These are phyloP conservation scores for Herpetospermum pedunculosum DNA, from an alignment of 306 rosid genomes.

Conservation along the genomic window DNA sequence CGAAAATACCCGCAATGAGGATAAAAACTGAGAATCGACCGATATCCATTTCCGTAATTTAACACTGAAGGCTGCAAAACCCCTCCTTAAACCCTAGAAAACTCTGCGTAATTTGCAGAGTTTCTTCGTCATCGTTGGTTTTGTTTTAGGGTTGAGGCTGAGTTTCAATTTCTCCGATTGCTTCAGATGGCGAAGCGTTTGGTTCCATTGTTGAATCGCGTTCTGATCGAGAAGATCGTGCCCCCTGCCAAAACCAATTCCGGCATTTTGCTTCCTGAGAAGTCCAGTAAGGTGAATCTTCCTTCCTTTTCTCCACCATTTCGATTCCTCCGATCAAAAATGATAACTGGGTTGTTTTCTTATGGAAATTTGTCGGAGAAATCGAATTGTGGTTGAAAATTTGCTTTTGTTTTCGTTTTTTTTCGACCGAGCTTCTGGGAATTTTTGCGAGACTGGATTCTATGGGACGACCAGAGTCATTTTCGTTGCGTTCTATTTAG, in stretches of 20 bases:
- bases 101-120: not conserved
- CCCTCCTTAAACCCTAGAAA: slow-evolving; percentile 4
- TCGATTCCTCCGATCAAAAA: not conserved
- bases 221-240: slow-evolving; percentile 56
- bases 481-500: not conserved
- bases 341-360: not conserved
- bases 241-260: slow-evolving; percentile 55
- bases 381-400: not conserved
- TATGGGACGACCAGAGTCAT: not conserved
- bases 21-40: not conserved
- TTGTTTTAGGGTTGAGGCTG: not conserved
- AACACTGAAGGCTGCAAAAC: not conserved
- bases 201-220: slow-evolving; percentile 61
- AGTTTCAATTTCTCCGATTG: not conserved
- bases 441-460: not conserved
- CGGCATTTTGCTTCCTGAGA: slow-evolving; percentile 52
- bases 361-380: not conserved
- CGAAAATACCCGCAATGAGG: not conserved
- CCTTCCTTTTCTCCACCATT: slow-evolving; percentile 1
- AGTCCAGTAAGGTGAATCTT: slow-evolving; percentile 39
- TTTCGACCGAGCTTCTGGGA: not conserved
- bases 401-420: not conserved
- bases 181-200: slow-evolving; percentile 56
- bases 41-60: not conserved
- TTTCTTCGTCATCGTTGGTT: not conserved